Base-by-base conservation (phyloP, 495 filamentous ascomycete species). In the Penicillium herquei region DNA sequence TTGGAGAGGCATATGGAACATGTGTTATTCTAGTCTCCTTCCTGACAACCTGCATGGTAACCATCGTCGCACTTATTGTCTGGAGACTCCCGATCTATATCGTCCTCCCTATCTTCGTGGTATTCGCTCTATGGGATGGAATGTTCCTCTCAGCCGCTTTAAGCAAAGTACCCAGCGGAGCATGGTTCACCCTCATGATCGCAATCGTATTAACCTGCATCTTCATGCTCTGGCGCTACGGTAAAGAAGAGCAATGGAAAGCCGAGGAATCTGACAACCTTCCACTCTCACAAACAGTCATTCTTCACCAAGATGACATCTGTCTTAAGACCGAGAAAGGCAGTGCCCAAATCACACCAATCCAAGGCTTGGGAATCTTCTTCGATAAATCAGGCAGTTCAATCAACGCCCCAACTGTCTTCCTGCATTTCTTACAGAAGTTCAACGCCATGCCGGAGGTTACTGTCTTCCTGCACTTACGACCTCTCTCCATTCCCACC, bases 11-110 rank as follows among this genome's bases (percentile, higher is more conserved):
- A 8, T 77, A 81, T 55, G 82, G 77, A 33, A 81, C 86, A 4
- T 90, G 87, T 53, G 87, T 89, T 52, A 86, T 88, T 45, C 78
- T 87, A 33, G 86, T 89, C 17, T 87, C 86, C 0, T 88, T 89
- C 61, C 84, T 89, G 63, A 85, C 84, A 14, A 89, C 86, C 0
- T 83, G 75, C 59, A 81, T 90, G 75, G 83, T 89, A 2, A 76
- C 85, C 0, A 71, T 90, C 3, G 83, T 87, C 6, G 83, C 85
- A 4, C 69, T 89, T 1, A 70, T 89, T 18, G 83, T 88, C 16
- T 90, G 87, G 87, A 75, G 77, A 17, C 57, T 87, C 14, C 74
- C 81, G 9, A 65, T 80, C 5, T 70, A 71, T 17, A 49, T 87
- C 10, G 83, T 90, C 16, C 47, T 87, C 14, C 47, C 80, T 7